A percentile compares a stretch with the other conserved stretches of the same genome.
These are phyloP conservation scores for Poronia punctata DNA, from an alignment of 495 filamentous ascomycete species.

Conservation along the genomic window DNA sequence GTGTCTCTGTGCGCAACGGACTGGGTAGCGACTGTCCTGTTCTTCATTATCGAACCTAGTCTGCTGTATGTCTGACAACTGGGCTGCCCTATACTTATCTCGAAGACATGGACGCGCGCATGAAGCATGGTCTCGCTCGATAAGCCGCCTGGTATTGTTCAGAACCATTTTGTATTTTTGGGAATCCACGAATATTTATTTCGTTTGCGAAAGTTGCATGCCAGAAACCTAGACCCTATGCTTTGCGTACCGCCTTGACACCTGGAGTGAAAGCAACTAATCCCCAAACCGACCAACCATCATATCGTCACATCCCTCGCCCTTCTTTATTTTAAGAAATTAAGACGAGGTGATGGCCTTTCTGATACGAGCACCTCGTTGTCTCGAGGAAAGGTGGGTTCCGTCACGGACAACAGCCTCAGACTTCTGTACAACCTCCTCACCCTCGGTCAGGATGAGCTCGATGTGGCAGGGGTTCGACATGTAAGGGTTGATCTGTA, in stretches of 20 bases:
- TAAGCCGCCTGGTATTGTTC: constrained; percentile 9
- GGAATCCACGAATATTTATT: constrained; percentile 26
- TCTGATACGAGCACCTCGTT: constrained; percentile 75
- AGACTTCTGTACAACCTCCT: constrained; percentile 85
- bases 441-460: constrained; percentile 93
- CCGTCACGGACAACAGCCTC: constrained; percentile 55
- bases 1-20: too few relatives aligned
- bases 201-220: constrained; percentile 29
- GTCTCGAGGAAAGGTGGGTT: constrained; percentile 69
- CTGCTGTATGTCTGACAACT: constrained; percentile 3
- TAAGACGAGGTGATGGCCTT: constrained; percentile 76
- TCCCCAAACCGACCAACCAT: constrained; percentile 20
- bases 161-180: constrained; percentile 26
- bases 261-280: constrained; percentile 30
- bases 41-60: constrained; percentile 1
- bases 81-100: neutral
- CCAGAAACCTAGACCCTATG: constrained; percentile 33
- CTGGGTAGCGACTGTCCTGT: neutral
- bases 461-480: constrained; percentile 99
- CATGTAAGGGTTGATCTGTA: constrained; percentile 98
- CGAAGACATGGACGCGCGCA: constrained; percentile 2
- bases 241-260: constrained; percentile 32
- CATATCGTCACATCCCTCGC: constrained; percentile 19
- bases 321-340: constrained; percentile 12
- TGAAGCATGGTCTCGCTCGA: neutral